phyloP scores from a whole-genome alignment of 2,329 filamentous ascomycete species.

The Cryphonectria naterciae region DNA sequence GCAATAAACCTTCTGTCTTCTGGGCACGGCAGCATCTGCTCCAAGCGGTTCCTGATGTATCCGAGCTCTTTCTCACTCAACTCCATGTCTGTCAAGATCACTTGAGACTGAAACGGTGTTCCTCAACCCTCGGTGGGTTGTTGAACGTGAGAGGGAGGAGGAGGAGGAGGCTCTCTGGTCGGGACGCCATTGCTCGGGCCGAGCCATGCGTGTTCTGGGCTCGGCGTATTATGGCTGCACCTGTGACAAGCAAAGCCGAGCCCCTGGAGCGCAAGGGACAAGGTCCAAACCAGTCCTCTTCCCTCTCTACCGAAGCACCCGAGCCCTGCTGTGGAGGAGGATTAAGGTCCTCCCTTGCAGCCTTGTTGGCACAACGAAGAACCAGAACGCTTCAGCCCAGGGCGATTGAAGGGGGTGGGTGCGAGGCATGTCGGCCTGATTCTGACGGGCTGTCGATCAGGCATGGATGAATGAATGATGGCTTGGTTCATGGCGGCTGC shows the following conservation, averaged over 20 bases:
- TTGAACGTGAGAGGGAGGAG: not conserved
- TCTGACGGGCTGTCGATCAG: not conserved
- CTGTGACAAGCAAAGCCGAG: not conserved
- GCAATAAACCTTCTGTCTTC: not conserved
- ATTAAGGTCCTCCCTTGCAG: not conserved
- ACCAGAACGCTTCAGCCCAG: not conserved
- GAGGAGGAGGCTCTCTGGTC: not conserved
- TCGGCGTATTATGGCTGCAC: not conserved
- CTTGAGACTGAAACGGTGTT: not conserved
- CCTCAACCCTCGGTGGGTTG: not conserved
- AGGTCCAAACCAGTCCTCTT: not conserved
- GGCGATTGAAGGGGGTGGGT: too few relatives aligned
- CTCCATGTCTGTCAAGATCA: not conserved
- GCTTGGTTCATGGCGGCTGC: too few relatives aligned
- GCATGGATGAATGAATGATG: not conserved
- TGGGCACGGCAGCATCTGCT: not conserved
- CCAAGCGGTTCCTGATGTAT: not conserved
- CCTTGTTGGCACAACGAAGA: not conserved
- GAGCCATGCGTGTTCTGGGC: constrained; percentile 1
- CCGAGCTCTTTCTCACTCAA: not conserved
- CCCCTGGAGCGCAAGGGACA: constrained; percentile 1
- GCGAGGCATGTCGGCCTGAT: not conserved
- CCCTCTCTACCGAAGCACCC: not conserved
- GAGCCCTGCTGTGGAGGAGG: too few relatives aligned
- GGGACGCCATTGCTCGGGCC: constrained; percentile 6